Base-by-base conservation (phyloP, 2,329 filamentous ascomycete species). In the Talaromyces sp. region DNA sequence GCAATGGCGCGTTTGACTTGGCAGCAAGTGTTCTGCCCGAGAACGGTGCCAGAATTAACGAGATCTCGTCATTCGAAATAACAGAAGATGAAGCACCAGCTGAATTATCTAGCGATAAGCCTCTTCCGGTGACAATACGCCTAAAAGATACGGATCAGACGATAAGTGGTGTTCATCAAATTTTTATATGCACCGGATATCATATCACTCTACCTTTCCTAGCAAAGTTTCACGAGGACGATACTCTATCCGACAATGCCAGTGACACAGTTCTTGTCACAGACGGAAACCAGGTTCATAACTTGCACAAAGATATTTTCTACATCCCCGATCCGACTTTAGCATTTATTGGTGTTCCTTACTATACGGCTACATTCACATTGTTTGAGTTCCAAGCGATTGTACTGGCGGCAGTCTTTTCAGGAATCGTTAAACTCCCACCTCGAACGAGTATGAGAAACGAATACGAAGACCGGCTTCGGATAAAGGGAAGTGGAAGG, bases 341-440 rank as follows among this genome's bases (percentile, higher is more conserved):
- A 0, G 76, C 80, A 0, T 90, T 90, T 64, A 76, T 90, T 19
- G 88, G 83, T 87, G 0, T 86, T 85, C 0, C 89, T 85, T 67
- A 84, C 88, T 78, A 76, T 67, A 84, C 84, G 0, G 85, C 86
- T 0, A 90, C 88, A 0, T 91, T 90, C 67, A 85, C 85, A 0
- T 76, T 90, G 0, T 90, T 89, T 63, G 88, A 90, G 63, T 89
- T 88, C 65, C 88, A 91, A 69, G 86, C 86, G 0, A 83, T 87
- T 64, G 82, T 81, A 0, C 75, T 88, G 0, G 83, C 87, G 0
- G 80, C 84, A 2, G 81, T 87, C 0, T 78, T 87, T 4, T 76
- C 83, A 0, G 85, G 84, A 0, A 75, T 78, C 33, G 80, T 79
- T 0, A 63, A 67, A 1, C 69, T 88, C 22, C 85, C 86, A 0